Conservation (phyloP, 441 rosid genomes). For the Pelargonium myrrhifolium region DNA sequence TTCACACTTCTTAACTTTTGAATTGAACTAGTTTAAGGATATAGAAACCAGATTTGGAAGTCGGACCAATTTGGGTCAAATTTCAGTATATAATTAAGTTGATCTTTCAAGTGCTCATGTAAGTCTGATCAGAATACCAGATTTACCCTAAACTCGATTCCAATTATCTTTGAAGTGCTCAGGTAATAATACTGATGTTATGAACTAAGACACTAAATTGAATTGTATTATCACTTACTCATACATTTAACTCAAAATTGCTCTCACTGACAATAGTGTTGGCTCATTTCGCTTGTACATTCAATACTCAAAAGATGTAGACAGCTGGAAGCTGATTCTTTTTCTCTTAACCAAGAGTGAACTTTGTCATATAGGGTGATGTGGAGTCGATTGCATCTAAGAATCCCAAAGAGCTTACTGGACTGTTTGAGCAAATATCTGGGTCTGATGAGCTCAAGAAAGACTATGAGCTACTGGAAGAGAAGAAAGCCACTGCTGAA, state of each 20-base stretch:
- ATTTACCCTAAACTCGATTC: background rate
- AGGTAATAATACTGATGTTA: background rate
- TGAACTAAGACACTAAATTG: background rate
- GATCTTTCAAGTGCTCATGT: background rate
- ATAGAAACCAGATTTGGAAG: background rate
- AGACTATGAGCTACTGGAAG: slow-evolving; percentile 79
- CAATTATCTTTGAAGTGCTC: background rate
- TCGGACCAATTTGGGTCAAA: background rate
- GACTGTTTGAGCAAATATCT: slow-evolving; percentile 85
- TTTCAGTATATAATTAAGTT: background rate
- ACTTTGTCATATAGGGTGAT: slow-evolving; percentile 59
- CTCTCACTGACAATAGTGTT: background rate
- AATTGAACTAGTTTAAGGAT: background rate
- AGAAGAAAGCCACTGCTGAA: slow-evolving; percentile 69
- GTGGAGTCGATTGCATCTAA: slow-evolving; percentile 99
- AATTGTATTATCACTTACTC: background rate
- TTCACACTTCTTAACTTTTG: background rate
- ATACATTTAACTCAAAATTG: background rate
- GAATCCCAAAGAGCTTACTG: slow-evolving; percentile 91
- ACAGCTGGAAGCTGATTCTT: background rate
- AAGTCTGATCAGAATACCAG: slow-evolving; percentile 1
- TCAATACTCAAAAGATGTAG: background rate
- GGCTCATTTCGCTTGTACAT: background rate
- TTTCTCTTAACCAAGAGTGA: slow-evolving; percentile 1
- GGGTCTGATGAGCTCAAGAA: slow-evolving; percentile 94